These are phyloP conservation scores for Saturnispora besseyi DNA, from an alignment of 805 yeast species.

Conservation along the genomic window DNA sequence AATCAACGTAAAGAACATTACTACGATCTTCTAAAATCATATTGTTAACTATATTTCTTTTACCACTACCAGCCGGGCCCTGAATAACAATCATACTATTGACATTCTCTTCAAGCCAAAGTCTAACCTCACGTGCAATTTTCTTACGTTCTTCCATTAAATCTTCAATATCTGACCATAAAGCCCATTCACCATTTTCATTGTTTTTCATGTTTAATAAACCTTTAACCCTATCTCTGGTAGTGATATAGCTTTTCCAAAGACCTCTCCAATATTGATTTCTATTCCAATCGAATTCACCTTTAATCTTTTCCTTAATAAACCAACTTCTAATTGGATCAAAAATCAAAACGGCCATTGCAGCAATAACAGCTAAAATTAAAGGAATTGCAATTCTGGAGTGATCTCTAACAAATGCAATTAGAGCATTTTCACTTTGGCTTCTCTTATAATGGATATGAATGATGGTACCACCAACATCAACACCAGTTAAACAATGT, in stretches of 20 bases:
- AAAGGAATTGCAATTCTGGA: constrained; percentile 78
- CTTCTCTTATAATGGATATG: constrained; percentile 67
- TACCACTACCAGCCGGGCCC: constrained; percentile 97
- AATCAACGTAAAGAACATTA: constrained; percentile 64
- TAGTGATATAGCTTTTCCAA: constrained; percentile 23
- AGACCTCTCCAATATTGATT: constrained; percentile 26
- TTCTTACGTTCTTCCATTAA: constrained; percentile 66
- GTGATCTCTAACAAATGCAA: constrained; percentile 59
- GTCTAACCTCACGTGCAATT: constrained; percentile 54
- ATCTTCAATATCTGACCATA: constrained; percentile 19
- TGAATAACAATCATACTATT: constrained; percentile 81
- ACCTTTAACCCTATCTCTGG: constrained; percentile 21
- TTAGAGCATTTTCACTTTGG: constrained; percentile 42
- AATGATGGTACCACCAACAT: constrained; percentile 50
- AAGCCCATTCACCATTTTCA: constrained; percentile 12
- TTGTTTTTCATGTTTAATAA: constrained; percentile 16
- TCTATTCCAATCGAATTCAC: constrained; percentile 38
- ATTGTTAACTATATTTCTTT: constrained; percentile 64
- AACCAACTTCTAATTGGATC: constrained; percentile 87
- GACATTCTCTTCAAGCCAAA: constrained; percentile 84
- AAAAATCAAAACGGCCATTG: constrained; percentile 74
- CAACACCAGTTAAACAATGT: constrained; percentile 80
- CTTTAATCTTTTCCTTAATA: constrained; percentile 64
- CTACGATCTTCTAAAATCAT: constrained; percentile 53
- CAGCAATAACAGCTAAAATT: constrained; percentile 68